Evolutionary conservation across 129 eudicot species (phyloP), one percentile per base, ranked within the genome.

Genomic region (Heracleum sosnowskyi): DNA sequence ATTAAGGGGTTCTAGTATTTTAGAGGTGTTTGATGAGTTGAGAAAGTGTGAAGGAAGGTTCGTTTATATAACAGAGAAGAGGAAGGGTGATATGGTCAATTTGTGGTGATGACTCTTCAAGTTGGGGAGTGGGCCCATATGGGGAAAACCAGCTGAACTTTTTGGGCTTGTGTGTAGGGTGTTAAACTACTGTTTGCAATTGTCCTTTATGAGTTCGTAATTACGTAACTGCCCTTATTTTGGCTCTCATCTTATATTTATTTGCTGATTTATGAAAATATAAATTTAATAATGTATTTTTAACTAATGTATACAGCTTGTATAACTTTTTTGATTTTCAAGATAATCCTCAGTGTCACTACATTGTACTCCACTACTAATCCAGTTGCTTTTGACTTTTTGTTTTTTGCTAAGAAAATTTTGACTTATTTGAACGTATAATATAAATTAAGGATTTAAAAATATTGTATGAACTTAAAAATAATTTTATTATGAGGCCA

Each of bases 81-180:
- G 57, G 5, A 31, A 24, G 66, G 78, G 20, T 34, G 49, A 20
- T 7, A 33, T 5, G 68, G 78, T 75, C 44, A 73, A 22, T 4
- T 15, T 42, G 2, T 26, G 49, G 0, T 35, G 15, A 17, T 69
- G 44, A 60, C 63, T 10, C 34, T 11, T 64, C 39, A 64, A 29
- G 40, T 29, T 35, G 31, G n/a, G 22, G 17, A 44, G 41, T 74
- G 64, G 77, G 42, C 7, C 49, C 76, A 40, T 28, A 11, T 24
- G n/a, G 77, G 77, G 13, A 46, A 74, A 74, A 74, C 77, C 77
- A 74, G 77, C 77, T 16, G 77, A 53, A 17, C 63, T 46, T 74
- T 46, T 74, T 74, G 77, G 63, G 42, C 28, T 46, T 46, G 45
- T 44, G 71, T 64, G 35, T 29, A 31, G 29, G 35, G 34, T 11